Evolutionary conservation across 2,329 filamentous ascomycete species (phyloP).

Genomic region (Bisporella sp.): DNA sequence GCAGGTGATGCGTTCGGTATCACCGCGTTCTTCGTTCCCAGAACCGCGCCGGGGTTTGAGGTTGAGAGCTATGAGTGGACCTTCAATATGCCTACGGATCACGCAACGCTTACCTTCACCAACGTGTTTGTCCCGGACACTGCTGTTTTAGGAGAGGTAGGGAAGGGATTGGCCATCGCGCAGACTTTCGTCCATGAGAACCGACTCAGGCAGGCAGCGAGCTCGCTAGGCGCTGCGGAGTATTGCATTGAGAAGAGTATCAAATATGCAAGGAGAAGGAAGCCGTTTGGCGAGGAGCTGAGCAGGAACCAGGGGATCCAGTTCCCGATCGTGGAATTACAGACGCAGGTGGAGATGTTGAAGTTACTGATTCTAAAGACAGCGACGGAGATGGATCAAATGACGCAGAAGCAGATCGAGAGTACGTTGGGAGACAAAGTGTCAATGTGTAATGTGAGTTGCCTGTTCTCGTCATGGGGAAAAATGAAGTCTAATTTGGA

Average conservation of each 20-base stretch:
- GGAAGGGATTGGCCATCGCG: constrained; percentile 50
- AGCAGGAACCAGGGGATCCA: constrained; percentile 55
- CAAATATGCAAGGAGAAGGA: constrained; percentile 45
- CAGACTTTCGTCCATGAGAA: constrained; percentile 63
- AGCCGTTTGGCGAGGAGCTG: constrained; percentile 50
- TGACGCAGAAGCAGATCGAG: constrained; percentile 42
- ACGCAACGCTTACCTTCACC: constrained; percentile 51
- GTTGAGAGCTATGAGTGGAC: constrained; percentile 57
- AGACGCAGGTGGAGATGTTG: constrained; percentile 56
- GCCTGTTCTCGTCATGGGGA: constrained; percentile 79
- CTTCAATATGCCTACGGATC: constrained; percentile 60
- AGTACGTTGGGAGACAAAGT: constrained; percentile 53
- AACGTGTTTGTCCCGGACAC: constrained; percentile 48
- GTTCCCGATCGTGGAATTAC: constrained; percentile 55
- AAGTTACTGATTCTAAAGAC: constrained; percentile 54
- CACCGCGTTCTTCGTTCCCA: constrained; percentile 53
- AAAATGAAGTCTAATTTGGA: constrained; percentile 51
- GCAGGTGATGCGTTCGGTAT: constrained; percentile 48
- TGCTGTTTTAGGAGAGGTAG: constrained; percentile 43
- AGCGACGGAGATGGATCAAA: constrained; percentile 52
- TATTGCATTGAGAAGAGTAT: constrained; percentile 54
- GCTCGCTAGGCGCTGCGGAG: constrained; percentile 49
- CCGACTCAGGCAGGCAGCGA: constrained; percentile 56
- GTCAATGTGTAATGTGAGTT: constrained; percentile 57
- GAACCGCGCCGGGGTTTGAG: constrained; percentile 42